Evolutionary conservation across 2,329 filamentous ascomycete species (phyloP), one percentile per base, ranked within the genome.

Genomic region (Botryotinia convoluta): DNA sequence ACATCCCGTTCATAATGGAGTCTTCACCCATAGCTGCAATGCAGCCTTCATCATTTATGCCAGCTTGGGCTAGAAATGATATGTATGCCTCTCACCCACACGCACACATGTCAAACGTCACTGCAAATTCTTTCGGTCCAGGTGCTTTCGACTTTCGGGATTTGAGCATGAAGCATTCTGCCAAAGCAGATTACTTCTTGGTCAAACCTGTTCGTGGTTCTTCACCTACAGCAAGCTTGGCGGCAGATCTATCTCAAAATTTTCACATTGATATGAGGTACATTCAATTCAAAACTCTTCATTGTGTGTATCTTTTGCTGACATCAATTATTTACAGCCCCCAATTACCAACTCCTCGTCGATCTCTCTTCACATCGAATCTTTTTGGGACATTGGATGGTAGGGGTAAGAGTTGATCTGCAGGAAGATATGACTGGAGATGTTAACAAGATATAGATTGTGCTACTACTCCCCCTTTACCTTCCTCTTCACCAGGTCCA

Each of bases 261-360:
- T 97, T 98, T 82, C 93, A 95, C 81, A 93, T 98, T 82, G 95
- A 98, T 83, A 94, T 92, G 81, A 98, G 95, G 95, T 98, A 86
- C 78, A 88, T 51, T 16, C 57, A 26, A 35, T 54, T 63, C 22
- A 3, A 44, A 42, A 35, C 8, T 37, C 22, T 67, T 10, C 29
- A 29, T 51, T 26, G 12, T 39, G 60, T 59, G 57, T 16, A 39
- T 39, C 35, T 51, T 68, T 37, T 63, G 63, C 76, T 65, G 45
- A 74, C 57, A 26, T 65, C 42, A 57, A 72, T 74, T n/a, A 76
- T 60, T 67, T 72, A 73, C 83, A 97, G 94, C 83, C 94, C 94
- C 48, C 91, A 93, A 82, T 87, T 95, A 77, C 91, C 92, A 20
- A 97, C 94, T 14, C 94, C 94, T 73, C 91, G 94, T 75, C 89